A percentile compares a stretch with the other conserved stretches of the same genome.
These are phyloP conservation scores for Actinomortierella wolfii DNA, from an alignment of 371 early-diverging fungal species.

Conservation along the genomic window DNA sequence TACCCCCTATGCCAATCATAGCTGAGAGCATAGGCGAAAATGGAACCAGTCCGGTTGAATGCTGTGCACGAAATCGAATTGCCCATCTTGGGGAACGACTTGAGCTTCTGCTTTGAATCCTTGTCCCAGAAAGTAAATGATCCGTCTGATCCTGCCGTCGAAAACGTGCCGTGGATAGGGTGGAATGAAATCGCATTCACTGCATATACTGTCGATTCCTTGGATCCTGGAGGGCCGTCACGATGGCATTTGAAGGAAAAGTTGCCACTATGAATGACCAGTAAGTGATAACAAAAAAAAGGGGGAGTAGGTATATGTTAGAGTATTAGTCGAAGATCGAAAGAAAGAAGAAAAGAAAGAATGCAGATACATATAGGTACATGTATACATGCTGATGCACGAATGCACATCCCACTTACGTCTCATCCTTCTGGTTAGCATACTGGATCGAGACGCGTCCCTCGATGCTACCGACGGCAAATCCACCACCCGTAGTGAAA, in stretches of 20 bases:
- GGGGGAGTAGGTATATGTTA: neutral
- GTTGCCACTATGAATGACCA: conserved; percentile 56
- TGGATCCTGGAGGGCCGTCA: conserved; percentile 56
- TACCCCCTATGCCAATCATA: conserved; percentile 97
- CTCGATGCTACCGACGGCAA: conserved; percentile 91
- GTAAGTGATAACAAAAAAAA: neutral
- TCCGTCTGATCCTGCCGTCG: conserved; percentile 94
- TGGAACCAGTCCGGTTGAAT: conserved; percentile 86
- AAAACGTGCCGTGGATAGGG: conserved; percentile 87
- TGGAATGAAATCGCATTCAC: conserved; percentile 89
- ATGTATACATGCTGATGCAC: too few species aligned
- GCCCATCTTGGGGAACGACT: conserved; percentile 63
- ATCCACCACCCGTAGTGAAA: conserved; percentile 81
- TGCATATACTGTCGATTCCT: conserved; percentile 72
- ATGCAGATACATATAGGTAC: too few species aligned
- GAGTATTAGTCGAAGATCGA: too few species aligned
- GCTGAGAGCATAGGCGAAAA: conserved; percentile 93
- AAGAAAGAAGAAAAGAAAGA: too few species aligned
- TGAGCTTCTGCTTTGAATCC: conserved; percentile 87
- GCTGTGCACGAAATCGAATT: conserved; percentile 78
- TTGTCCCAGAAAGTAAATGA: conserved; percentile 95
- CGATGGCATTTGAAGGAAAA: conserved; percentile 97
- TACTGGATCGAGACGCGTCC: conserved; percentile 94
- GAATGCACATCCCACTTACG: too few species aligned
- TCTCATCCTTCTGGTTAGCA: conserved; percentile 78